Evolutionary conservation across 257 asterid species (phyloP).

Genomic region (Buddleja alternifolia): DNA sequence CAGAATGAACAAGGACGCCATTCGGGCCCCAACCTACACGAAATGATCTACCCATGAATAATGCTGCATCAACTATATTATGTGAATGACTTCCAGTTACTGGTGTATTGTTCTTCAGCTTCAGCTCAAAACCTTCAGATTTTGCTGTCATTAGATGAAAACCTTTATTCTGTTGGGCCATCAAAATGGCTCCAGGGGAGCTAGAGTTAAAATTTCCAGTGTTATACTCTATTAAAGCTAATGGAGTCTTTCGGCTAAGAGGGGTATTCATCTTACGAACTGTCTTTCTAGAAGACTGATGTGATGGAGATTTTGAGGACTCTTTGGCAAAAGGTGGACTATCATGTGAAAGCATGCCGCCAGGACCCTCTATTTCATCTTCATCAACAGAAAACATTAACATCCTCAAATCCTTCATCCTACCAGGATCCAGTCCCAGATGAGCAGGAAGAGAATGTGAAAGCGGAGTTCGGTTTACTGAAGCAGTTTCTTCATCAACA

Average conservation of each 20-base stretch:
- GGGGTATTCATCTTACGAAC: slow-evolving; percentile 47
- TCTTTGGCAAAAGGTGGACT: slow-evolving; percentile 53
- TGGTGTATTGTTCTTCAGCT: slow-evolving; percentile 66
- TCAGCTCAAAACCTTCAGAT: slow-evolving; percentile 79
- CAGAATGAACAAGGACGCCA: slow-evolving; percentile 93
- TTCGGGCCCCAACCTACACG: slow-evolving; percentile 99
- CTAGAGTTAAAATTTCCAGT: slow-evolving; percentile 68
- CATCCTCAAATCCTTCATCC: slow-evolving; percentile 84
- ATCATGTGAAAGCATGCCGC: slow-evolving; percentile 45
- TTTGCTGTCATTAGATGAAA: slow-evolving; percentile 52
- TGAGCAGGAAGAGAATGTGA: slow-evolving; percentile 97
- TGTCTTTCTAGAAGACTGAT: slow-evolving; percentile 42
- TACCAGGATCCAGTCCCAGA: slow-evolving; percentile 89
- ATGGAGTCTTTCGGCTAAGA: slow-evolving; percentile 78
- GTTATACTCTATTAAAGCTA: slow-evolving; percentile 78
- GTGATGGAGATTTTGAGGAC: slow-evolving; percentile 63
- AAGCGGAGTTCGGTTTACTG: slow-evolving; percentile 54
- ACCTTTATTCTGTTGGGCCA: slow-evolving; percentile 79
- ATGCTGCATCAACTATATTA: slow-evolving; percentile 91
- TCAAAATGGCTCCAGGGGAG: slow-evolving; percentile 72
- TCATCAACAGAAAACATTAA: slow-evolving; percentile 71
- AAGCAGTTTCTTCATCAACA: slow-evolving; percentile 54
- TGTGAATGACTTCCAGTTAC: slow-evolving; percentile 61
- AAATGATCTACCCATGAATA: slow-evolving; percentile 97
- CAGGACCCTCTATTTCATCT: slow-evolving; percentile 58